Conservation (phyloP, 2,329 filamentous ascomycete genomes). For the Beauveria medogensis region DNA sequence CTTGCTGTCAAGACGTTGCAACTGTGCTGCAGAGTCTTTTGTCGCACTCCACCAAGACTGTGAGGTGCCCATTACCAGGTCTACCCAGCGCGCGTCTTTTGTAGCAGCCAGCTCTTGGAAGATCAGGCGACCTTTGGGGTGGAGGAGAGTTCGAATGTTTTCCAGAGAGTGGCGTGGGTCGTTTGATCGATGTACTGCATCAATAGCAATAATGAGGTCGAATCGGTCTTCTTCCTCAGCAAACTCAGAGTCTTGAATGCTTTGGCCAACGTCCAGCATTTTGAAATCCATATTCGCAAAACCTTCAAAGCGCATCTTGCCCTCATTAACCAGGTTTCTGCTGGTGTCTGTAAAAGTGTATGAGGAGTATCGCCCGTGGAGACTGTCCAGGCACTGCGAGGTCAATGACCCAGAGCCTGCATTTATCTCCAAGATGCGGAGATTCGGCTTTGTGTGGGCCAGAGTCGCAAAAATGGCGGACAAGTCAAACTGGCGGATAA, state of each 20-base stretch:
- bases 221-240: neutral
- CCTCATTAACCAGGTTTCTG: neutral
- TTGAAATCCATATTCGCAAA: neutral
- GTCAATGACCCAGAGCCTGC: neutral
- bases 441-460: neutral
- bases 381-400: neutral
- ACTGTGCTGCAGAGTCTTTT: neutral
- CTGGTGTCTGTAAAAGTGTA: neutral
- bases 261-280: neutral
- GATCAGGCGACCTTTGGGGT: neutral
- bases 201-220: neutral
- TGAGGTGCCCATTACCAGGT: neutral
- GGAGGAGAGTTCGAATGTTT: neutral
- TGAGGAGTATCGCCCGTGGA: neutral
- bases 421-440: neutral
- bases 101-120: neutral
- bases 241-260: neutral
- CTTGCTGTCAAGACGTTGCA: neutral
- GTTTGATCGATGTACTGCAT: neutral
- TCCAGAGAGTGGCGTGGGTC: neutral
- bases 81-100: neutral
- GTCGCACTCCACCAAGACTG: neutral
- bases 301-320: neutral
- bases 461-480: neutral
- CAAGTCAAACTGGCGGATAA: neutral